These are phyloP conservation scores for Clavispora asparagi DNA, from an alignment of 805 yeast species.

Conservation along the genomic window DNA sequence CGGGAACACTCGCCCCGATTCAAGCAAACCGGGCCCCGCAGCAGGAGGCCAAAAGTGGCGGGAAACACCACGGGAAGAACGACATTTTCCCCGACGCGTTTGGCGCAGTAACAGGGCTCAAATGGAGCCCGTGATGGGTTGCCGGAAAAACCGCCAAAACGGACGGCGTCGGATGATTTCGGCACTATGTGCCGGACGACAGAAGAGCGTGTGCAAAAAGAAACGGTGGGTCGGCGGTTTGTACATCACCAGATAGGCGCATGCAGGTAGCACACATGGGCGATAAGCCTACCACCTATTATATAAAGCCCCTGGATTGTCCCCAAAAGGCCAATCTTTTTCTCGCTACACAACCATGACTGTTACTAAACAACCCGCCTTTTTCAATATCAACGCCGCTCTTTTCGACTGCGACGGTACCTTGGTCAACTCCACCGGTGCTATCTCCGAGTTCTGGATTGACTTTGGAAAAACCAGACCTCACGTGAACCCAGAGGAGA, in stretches of 20 bases:
- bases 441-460: conserved; percentile 80
- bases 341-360: conserved; percentile 8
- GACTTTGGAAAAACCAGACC: conserved; percentile 65
- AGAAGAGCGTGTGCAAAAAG: neutral
- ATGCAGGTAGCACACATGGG: neutral
- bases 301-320: neutral
- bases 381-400: conserved; percentile 40
- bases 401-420: conserved; percentile 89
- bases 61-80: no score
- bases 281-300: neutral
- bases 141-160: neutral
- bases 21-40: neutral
- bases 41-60: neutral
- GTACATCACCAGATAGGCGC: neutral
- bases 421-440: conserved; percentile 74
- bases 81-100: no score
- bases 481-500: conserved; percentile 62
- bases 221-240: neutral
- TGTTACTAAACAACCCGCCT: conserved; percentile 34
- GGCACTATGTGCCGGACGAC: neutral
- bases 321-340: neutral
- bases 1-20: no score
- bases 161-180: neutral
- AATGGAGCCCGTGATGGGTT: neutral
- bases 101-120: neutral